These are phyloP conservation scores for Bonia amplexicaulis DNA, from an alignment of 176 grass and related monocot genomes.

Conservation along the genomic window DNA sequence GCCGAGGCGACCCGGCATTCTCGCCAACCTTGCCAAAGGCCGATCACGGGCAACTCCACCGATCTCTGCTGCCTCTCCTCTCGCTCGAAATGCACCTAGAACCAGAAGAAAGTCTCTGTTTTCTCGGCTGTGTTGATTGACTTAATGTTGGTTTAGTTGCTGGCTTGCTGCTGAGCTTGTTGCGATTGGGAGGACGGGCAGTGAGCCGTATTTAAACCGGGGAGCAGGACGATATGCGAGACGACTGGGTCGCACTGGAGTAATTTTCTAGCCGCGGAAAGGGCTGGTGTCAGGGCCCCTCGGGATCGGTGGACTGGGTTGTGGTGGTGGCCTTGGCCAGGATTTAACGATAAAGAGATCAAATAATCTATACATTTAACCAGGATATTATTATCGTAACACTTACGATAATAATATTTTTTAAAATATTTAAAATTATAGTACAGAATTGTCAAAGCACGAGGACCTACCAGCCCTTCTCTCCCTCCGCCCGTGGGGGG, in stretches of 20 bases:
- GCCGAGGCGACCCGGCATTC: conserved; percentile 25
- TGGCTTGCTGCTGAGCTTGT: background rate
- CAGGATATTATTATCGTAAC: too few relatives aligned
- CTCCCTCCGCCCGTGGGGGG: too few relatives aligned
- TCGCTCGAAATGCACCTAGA: background rate
- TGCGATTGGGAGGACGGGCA: background rate
- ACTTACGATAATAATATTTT: too few relatives aligned
- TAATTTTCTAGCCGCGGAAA: background rate
- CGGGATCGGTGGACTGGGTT: conserved; percentile 21
- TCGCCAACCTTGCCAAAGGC: background rate
- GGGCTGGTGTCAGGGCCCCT: background rate
- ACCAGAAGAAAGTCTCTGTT: background rate
- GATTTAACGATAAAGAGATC: too few relatives aligned
- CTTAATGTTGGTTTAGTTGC: background rate
- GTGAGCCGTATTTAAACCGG: conserved; percentile 16
- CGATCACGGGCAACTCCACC: background rate
- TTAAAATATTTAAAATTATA: too few relatives aligned
- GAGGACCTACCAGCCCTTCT: too few relatives aligned
- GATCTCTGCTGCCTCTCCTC: background rate
- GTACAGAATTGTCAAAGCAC: too few relatives aligned
- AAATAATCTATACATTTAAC: too few relatives aligned
- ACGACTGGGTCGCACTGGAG: conserved; percentile 27
- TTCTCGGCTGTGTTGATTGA: background rate
- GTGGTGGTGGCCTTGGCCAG: too few relatives aligned
- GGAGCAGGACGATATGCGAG: background rate